Percentiles rank a stretch among this genome's conserved stretches.
phyloP scores from a whole-genome alignment of 192 early-diverging fungal genomes.

The Ambispora gerdemannii region DNA sequence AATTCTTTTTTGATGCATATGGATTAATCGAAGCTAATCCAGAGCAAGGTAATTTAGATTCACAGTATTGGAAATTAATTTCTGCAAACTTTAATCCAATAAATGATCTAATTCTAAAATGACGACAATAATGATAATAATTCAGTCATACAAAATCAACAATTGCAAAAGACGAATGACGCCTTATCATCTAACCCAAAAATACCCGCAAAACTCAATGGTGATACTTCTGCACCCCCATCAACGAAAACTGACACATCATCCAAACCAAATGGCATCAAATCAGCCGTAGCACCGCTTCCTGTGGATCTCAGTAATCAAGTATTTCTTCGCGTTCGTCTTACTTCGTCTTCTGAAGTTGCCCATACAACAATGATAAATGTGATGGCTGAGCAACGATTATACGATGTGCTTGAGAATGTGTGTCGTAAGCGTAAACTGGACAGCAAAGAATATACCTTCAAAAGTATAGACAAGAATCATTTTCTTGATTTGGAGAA shows the following conservation, averaged over 20 bases:
- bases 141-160: constrained; percentile 42
- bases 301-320: constrained; percentile 40
- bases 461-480: constrained; percentile 76
- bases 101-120: background rate
- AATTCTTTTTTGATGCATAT: constrained; percentile 88
- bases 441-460: constrained; percentile 77
- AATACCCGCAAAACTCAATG: background rate
- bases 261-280: background rate
- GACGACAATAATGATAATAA: background rate
- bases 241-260: background rate
- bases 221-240: background rate
- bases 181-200: background rate
- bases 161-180: constrained; percentile 26
- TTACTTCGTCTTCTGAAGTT: constrained; percentile 64
- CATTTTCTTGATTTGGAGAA: constrained; percentile 77
- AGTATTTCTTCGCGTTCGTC: constrained; percentile 52
- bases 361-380: constrained; percentile 89
- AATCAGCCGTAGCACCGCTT: background rate
- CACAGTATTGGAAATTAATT: background rate
- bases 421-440: constrained; percentile 90
- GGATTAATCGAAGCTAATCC: constrained; percentile 78
- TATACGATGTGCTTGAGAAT: constrained; percentile 75
- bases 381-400: constrained; percentile 63
- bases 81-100: background rate
- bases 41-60: constrained; percentile 53